A percentile compares a stretch with the other conserved stretches of the same genome.
Conservation (phyloP, 352 stramenopile genomes). For the Phytophthora palmivora region DNA sequence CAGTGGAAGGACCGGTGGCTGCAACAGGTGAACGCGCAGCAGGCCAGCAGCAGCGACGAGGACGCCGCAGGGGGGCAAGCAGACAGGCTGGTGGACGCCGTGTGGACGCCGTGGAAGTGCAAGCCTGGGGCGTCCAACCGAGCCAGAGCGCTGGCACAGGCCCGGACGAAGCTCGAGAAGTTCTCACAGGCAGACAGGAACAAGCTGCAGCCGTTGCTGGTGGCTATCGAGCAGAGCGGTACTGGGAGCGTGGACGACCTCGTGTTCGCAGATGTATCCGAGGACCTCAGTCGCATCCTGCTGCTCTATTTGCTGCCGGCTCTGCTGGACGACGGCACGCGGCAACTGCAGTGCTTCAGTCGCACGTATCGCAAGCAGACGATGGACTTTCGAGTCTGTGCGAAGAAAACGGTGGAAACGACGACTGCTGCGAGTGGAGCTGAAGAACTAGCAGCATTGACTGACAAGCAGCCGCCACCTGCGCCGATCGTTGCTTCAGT, state of each 20-base stretch:
- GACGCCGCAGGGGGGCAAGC: no score
- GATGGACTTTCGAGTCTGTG: conserved; percentile 66
- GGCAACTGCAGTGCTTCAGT: conserved; percentile 56
- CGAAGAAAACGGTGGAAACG: conserved; percentile 12
- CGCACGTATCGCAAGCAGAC: conserved; percentile 67
- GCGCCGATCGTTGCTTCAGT: conserved; percentile 2
- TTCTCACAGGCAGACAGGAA: conserved; percentile 55
- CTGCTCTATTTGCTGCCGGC: conserved; percentile 62
- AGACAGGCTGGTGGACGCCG: conserved; percentile 17
- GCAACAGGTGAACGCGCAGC: conserved; percentile 49
- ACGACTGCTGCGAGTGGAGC: not conserved
- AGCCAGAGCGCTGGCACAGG: conserved; percentile 43
- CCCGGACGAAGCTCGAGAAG: conserved; percentile 52
- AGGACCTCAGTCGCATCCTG: conserved; percentile 64
- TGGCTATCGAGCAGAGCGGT: conserved; percentile 28
- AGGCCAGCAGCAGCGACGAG: conserved; percentile 17
- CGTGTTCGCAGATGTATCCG: conserved; percentile 57
- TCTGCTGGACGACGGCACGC: conserved; percentile 41
- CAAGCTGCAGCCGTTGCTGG: conserved; percentile 57
- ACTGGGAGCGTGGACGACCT: conserved; percentile 30
- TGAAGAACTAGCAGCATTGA: conserved; percentile 6
- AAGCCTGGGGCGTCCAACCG: conserved; percentile 24
- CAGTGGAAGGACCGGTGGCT: conserved; percentile 76
- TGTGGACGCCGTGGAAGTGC: conserved; percentile 48
- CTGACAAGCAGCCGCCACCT: conserved; percentile 12